Base-by-base conservation (phyloP, 2,329 filamentous ascomycete species). In the Ceratocystis lukuohia region DNA sequence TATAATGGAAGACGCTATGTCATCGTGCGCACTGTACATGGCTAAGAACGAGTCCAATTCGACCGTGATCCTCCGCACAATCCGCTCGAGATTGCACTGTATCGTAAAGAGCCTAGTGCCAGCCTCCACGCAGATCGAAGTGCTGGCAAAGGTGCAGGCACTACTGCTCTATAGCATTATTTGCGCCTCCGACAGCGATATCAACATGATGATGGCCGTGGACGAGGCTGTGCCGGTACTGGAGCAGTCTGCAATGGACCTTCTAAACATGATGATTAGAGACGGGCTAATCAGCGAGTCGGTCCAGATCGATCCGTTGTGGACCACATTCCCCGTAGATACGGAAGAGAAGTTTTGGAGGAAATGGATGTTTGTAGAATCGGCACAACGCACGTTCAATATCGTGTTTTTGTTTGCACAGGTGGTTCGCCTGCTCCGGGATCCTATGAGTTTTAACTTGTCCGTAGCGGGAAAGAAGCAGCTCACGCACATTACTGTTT, bases 281-380 rank as follows among this genome's bases (percentile, higher is more conserved):
- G 28, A 57, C 30, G 59, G 37, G 50, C 20, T 41, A 17, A 57
- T 17, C 25, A 28, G 37, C 33, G 66, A 50, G 44, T n/a, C 53
- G 15, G 15, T n/a, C 50, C 30, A 33, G 7, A 62, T 46, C 30
- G 59, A 25, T 33, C 44, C 37, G 25, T 22, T 61, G 20, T 45
- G 61, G 61, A 28, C 10, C 46, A 59, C 74, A 17, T 73, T 73
- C 66, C 74, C 77, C 0, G 70, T 81, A 2, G 75, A 75, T 8
- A 74, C 76, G 0, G 76, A 77, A 1, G 75, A 74, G 20, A 69
- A 74, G 0, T 80, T 80, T 57, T 85, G 82, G 82, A 71, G 73
- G 6, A 74, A 75, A 1, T 85, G 80, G 79, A 72, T 82, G 2
- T 74, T 83, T 22, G 76, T 81, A 10, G 82, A 85, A 70, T 83